These are phyloP conservation scores for Houttuynia cordata DNA, from an alignment of 164 flowering plant genomes.

Conservation along the genomic window DNA sequence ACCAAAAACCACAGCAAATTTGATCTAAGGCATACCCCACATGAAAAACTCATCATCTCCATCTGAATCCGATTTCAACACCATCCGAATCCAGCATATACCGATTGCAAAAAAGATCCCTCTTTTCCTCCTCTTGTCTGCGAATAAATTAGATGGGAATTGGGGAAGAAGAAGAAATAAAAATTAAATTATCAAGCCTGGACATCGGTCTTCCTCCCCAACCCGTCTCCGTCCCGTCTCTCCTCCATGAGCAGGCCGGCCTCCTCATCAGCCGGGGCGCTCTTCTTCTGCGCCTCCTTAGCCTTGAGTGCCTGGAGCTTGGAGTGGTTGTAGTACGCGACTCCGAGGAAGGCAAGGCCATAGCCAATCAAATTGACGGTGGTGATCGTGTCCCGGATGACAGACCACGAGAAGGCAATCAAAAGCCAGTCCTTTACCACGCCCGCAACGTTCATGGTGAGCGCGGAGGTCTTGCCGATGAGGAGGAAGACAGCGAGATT, in stretches of 20 bases:
- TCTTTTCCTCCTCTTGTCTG: background rate
- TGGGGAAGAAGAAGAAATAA: background rate
- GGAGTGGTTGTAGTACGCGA: constrained; percentile 31
- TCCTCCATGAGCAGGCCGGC: constrained; percentile 32
- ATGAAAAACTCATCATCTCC: constrained; percentile 6
- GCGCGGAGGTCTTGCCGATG: constrained; percentile 35
- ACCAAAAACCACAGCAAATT: background rate
- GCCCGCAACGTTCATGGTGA: constrained; percentile 43
- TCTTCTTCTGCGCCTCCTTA: constrained; percentile 38
- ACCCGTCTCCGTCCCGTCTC: constrained; percentile 17
- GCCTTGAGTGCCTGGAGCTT: constrained; percentile 34
- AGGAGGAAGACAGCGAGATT: constrained; percentile 32
- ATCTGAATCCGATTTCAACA: background rate
- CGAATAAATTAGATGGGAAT: background rate
- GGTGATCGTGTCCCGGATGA: constrained; percentile 35
- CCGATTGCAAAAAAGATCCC: background rate
- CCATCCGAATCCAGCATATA: background rate
- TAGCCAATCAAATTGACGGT: constrained; percentile 31
- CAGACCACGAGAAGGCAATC: constrained; percentile 40
- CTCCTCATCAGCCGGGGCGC: constrained; percentile 19
- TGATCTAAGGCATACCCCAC: constrained; percentile 2
- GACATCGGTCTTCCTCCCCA: constrained; percentile 17
- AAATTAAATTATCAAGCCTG: constrained; percentile 9
- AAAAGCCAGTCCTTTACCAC: constrained; percentile 41
- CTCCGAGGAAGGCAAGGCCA: constrained; percentile 35